A percentile compares a stretch with the other conserved stretches of the same genome.
These are phyloP conservation scores for Populus davidiana DNA, from an alignment of 345 rosid genomes.

Conservation along the genomic window DNA sequence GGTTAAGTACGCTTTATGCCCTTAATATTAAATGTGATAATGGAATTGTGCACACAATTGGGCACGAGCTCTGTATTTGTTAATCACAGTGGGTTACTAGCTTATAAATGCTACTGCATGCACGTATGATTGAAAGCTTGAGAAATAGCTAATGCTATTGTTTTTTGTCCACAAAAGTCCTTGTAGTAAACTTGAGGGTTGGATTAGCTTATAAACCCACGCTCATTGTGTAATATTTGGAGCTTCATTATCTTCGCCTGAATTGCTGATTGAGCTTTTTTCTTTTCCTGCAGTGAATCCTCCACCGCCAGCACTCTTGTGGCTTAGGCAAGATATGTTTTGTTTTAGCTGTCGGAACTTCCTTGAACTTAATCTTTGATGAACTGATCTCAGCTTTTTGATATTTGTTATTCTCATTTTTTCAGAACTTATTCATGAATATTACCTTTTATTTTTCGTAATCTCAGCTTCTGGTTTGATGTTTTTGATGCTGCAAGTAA, in stretches of 20 bases:
- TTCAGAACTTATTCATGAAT: background rate
- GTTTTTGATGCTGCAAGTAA: background rate
- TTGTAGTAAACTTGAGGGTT: background rate
- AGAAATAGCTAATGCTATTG: background rate
- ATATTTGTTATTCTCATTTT: background rate
- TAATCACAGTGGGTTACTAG: background rate
- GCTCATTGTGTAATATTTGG: background rate
- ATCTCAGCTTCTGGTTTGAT: background rate
- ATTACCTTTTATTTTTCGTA: background rate
- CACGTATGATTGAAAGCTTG: background rate
- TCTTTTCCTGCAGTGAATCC: slow-evolving; percentile 43
- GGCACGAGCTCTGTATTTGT: background rate
- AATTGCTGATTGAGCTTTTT: background rate
- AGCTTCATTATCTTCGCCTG: background rate
- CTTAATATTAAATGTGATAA: background rate
- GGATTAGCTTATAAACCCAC: background rate
- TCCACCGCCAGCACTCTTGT: slow-evolving; percentile 66
- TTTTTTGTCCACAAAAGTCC: background rate
- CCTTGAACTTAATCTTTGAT: background rate
- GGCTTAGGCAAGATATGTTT: slow-evolving; percentile 31
- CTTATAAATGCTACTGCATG: background rate
- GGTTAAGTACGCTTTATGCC: background rate
- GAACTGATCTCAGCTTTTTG: background rate
- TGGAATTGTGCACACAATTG: background rate
- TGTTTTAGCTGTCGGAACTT: background rate